Evolutionary conservation across 1,284 basidiomycete species (phyloP).

Genomic region (Grifola frondosa): DNA sequence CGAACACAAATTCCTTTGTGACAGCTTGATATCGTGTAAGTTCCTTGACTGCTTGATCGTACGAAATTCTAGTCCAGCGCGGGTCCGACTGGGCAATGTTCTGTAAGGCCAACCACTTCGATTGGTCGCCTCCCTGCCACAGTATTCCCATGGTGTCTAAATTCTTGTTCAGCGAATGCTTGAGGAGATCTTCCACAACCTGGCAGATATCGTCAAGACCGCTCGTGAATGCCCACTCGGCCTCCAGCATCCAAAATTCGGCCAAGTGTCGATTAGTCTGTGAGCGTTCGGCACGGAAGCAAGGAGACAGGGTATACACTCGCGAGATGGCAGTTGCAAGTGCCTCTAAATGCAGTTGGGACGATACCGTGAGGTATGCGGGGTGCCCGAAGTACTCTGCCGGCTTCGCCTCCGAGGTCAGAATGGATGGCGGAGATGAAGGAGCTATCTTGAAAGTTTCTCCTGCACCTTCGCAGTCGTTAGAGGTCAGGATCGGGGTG

Average conservation of each 20-base stretch:
- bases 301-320: constrained; percentile 89
- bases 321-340: constrained; percentile 76
- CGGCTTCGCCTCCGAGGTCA: constrained; percentile 14
- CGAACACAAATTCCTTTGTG: constrained; percentile 47
- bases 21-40: constrained; percentile 45
- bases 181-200: constrained; percentile 69
- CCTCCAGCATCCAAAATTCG: constrained; percentile 99
- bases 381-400: constrained; percentile 70
- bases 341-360: constrained; percentile 94
- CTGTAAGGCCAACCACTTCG: no score
- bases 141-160: constrained; percentile 35
- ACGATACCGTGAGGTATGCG: constrained; percentile 91
- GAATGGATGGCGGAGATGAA: constrained; percentile 25
- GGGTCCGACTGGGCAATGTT: constrained; percentile 33
- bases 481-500: constrained; percentile 86
- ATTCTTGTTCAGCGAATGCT: constrained; percentile 39
- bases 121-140: constrained; percentile 46
- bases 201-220: constrained; percentile 60
- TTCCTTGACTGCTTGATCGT: constrained; percentile 72
- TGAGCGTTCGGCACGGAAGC: constrained; percentile 90
- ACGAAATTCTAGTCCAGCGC: constrained; percentile 77
- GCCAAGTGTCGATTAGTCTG: constrained; percentile 90
- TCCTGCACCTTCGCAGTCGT: constrained; percentile 97
- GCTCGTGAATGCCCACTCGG: constrained; percentile 73
- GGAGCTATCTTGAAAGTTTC: constrained; percentile 79